These are phyloP conservation scores for Penicillium canariense DNA, from an alignment of 495 filamentous ascomycete genomes.

Conservation along the genomic window DNA sequence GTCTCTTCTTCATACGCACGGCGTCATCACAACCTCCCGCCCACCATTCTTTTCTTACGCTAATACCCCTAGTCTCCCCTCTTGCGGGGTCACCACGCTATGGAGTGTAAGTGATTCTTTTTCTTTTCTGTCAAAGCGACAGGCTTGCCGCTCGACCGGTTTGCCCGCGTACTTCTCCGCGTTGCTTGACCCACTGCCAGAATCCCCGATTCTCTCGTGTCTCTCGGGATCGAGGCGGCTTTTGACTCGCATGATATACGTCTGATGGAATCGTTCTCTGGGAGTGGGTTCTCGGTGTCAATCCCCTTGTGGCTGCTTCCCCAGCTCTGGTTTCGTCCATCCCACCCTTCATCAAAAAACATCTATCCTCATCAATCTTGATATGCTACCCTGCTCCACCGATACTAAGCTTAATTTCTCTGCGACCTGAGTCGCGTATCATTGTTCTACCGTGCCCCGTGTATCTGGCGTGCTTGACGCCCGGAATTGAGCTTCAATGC, in stretches of 20 bases:
- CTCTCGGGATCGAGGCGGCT: slow-evolving; percentile 11
- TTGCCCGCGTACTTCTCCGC: slow-evolving; percentile 47
- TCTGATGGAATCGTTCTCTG: slow-evolving; percentile 15
- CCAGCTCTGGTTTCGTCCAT: slow-evolving; percentile 38
- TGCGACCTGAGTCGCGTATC: slow-evolving; percentile 37
- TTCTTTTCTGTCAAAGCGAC: slow-evolving; percentile 15
- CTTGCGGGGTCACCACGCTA: slow-evolving; percentile 52
- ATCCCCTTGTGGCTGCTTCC: slow-evolving; percentile 26
- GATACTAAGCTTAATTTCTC: slow-evolving; percentile 26
- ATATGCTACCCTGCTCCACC: slow-evolving; percentile 31
- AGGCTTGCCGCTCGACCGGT: slow-evolving; percentile 32
- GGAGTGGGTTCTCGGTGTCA: slow-evolving; percentile 24
- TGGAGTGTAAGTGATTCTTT: slow-evolving; percentile 48
- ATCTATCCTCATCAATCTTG: slow-evolving; percentile 38
- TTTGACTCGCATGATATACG: slow-evolving; percentile 12
- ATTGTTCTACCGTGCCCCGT: slow-evolving; percentile 23
- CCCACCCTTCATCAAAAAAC: slow-evolving; percentile 45
- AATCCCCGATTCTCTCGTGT: slow-evolving; percentile 25
- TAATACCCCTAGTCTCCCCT: slow-evolving; percentile 31
- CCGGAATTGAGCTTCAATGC: slow-evolving; percentile 44
- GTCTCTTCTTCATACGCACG: slow-evolving; percentile 19
- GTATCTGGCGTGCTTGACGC: slow-evolving; percentile 15
- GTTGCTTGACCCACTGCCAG: slow-evolving; percentile 46
- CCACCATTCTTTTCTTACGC: slow-evolving; percentile 32
- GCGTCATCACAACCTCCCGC: slow-evolving; percentile 19